Evolutionary conservation across 345 rosid genomes (phyloP), one percentile per base, ranked within the genome.

Genomic region (Ceriops zippeliana): DNA sequence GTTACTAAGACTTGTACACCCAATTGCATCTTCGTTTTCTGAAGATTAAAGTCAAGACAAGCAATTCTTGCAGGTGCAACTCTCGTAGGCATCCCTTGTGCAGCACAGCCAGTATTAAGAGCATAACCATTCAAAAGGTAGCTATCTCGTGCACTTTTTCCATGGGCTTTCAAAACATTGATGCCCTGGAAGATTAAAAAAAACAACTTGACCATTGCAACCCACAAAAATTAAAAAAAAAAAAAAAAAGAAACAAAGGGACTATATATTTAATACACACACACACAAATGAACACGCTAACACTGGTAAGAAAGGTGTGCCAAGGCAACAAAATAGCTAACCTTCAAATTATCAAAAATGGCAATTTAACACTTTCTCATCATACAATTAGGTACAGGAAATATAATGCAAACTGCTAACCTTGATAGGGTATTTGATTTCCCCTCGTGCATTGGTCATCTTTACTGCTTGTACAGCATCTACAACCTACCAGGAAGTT

Each of bases 361-460:
- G 37, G 3, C 9, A 42, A 24, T 66, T 32, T n/a, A 21, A 64
- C 27, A 20, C 37, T 38, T 9, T 57, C 51, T 37, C 22, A 10
- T 24, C 51, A 67, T 31, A 60, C 34, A 42, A 68, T 22, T 56
- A 49, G 28, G n/a, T 22, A 20, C 38, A 63, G 53, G 53, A 69
- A 42, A 30, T 11, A 67, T 53, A 34, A 7, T 47, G 68, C 15
- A 21, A 70, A 70, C 11, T 26, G 57, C 75, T 67, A 66, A 96
- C 98, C 97, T 92, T 96, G 84, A 96, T 89, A 37, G 99, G 98
- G 66, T 96, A 96, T 75, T 67, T 96, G n/a, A 90, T 73, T 85
- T 96, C 99, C 27, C 97, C 97, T 6, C 96, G 84, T 72, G 70
- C 87, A 76, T 90, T 96, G 63, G 95, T 96, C 92, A 90, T 92